phyloP scores from a whole-genome alignment of 495 filamentous ascomycete species.

The Xylona heveae region DNA sequence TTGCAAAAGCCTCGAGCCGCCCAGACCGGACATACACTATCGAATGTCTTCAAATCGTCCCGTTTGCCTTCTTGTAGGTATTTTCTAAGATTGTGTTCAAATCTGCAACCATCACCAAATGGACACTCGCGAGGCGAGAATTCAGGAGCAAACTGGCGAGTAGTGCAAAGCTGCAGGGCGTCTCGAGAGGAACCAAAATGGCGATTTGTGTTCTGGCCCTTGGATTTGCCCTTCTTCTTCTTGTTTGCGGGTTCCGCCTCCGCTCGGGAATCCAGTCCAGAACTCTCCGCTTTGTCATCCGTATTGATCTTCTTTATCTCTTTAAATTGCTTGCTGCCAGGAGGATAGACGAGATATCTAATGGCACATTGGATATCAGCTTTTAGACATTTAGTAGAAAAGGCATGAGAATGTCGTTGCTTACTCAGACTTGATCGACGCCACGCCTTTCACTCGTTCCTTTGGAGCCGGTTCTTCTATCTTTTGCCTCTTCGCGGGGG shows the following conservation, averaged over 20 bases:
- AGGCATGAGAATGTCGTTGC: constrained; percentile 8
- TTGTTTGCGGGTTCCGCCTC: constrained; percentile 18
- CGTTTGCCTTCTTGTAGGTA: constrained; percentile 72
- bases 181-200: constrained; percentile 71
- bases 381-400: constrained; percentile 6
- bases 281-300: constrained; percentile 18
- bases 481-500: constrained; percentile 36
- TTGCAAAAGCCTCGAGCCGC: constrained; percentile 52
- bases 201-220: constrained; percentile 71
- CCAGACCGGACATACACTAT: constrained; percentile 60
- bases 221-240: constrained; percentile 43
- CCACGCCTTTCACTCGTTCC: constrained; percentile 43
- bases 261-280: no score
- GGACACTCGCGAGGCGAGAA: constrained; percentile 52
- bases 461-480: constrained; percentile 20
- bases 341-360: constrained; percentile 34
- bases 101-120: constrained; percentile 57
- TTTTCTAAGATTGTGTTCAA: constrained; percentile 59
- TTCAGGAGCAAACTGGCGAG: constrained; percentile 39
- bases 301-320: constrained; percentile 43
- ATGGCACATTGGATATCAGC: constrained; percentile 7
- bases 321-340: constrained; percentile 7
- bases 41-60: constrained; percentile 51
- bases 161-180: constrained; percentile 55
- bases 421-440: constrained; percentile 71